Base-by-base conservation (phyloP, 805 yeast species). In the Candida nonsorbophila region DNA sequence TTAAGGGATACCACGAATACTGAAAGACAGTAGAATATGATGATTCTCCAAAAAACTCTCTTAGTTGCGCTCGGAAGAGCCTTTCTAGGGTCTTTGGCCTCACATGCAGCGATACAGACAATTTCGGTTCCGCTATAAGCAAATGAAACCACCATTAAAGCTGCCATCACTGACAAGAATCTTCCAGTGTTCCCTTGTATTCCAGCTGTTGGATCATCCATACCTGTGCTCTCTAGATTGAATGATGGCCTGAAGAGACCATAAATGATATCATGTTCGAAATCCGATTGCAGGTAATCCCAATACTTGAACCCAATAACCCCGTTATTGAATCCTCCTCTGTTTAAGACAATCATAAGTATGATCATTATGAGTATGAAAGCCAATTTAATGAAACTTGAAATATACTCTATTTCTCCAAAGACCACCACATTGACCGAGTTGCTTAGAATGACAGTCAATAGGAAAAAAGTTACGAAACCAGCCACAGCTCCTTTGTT, bases 71-170 rank as follows among this genome's bases (percentile, higher is more conserved):
- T 68, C 1, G 94, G 94, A 11, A 84, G 62, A 0, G 90, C 77
- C 37, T 69, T 74, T 40, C 92, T 63, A 4, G 95, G 94, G 40
- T 82, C 79, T 36, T 79, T 65, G n/a, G 88, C 83, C 51, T 84
- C 95, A 51, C 88, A 84, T 5, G 90, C 86, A 3, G 92, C 90
- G 31, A 84, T 74, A 39, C 84, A 77, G 8, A 85, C 88, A 50
- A 80, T 77, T 42, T 84, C 94, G 1, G 87, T 81, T 0, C 94
- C 94, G 27, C 82, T 75, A 45, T 79, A 84, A 0, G 94, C 82
- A 51, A 79, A 84, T 0, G 85, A 66, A 0, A 87, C 77, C 13
- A 78, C 74, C 26, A 77, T 55, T 6, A 78, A 57, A 1, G 86
- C 84, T 1, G 77, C 70, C 20, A 79, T 32, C 6, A 82, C 51